These are phyloP conservation scores for Thuja plicata DNA, from an alignment of 83 land plant genomes.

Conservation along the genomic window DNA sequence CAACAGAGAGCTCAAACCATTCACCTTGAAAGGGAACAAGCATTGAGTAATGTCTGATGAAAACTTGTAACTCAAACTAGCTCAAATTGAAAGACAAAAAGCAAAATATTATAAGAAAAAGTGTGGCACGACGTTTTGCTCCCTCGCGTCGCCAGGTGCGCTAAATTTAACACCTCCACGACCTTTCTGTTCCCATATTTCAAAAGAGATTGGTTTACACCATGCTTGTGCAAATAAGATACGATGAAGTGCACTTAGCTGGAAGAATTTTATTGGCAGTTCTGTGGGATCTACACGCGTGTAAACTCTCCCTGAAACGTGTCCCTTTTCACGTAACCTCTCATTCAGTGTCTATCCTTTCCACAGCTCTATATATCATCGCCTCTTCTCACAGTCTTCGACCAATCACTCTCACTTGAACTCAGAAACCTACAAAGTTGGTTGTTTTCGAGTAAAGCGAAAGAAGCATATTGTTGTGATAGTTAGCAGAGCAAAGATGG, in stretches of 20 bases:
- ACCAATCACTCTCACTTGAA: not conserved
- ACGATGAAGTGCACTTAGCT: not conserved
- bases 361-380: not conserved
- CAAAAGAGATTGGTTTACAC: no score
- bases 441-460: not conserved
- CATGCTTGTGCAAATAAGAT: not conserved
- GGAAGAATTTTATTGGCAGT: not conserved
- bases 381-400: not conserved
- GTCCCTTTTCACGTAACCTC: not conserved
- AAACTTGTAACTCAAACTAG: no score
- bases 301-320: not conserved
- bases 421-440: no score
- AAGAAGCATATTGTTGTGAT: not conserved
- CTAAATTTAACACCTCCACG: no score
- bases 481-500: conserved; percentile 19
- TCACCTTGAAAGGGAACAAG: no score
- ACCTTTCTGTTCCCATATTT: no score
- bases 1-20: no score
- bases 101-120: no score
- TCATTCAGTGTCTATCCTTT: not conserved
- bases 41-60: no score
- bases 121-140: no score
- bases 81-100: no score
- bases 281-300: not conserved
- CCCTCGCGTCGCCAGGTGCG: no score